Evolutionary conservation across 1,284 basidiomycete species (phyloP).

Genomic region (Meira nashicola): DNA sequence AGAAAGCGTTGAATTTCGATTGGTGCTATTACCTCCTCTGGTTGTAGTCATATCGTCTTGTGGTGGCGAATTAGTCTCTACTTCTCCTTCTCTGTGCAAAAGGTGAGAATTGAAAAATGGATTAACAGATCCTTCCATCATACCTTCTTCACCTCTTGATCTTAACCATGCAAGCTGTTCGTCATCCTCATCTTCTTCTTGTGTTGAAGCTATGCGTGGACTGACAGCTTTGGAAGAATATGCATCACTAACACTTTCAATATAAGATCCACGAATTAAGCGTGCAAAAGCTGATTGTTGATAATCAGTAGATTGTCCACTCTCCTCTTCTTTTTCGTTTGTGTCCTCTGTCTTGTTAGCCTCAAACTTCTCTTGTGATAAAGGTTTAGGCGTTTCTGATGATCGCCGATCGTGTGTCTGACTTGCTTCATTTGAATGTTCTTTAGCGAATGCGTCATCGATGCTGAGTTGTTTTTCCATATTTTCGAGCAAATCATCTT

Average conservation of each 20-base stretch:
- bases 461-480: not conserved
- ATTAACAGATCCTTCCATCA: not conserved
- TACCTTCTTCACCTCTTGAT: not conserved
- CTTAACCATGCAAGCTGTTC: not conserved
- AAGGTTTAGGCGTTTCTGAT: no score
- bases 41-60: constrained; percentile 7
- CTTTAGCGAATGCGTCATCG: not conserved
- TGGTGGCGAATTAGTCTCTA: not conserved
- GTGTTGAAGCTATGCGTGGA: constrained; percentile 1
- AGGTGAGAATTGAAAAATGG: no score
- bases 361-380: no score
- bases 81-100: not conserved
- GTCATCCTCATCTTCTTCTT: not conserved
- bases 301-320: not conserved
- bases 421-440: not conserved
- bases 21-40: not conserved
- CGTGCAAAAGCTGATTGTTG: constrained; percentile 3
- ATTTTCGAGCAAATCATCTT: not conserved
- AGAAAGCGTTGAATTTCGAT: constrained; percentile 1
- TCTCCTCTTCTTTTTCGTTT: no score
- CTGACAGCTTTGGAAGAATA: not conserved
- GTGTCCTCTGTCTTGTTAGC: no score
- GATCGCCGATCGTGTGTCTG: not conserved
- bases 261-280: constrained; percentile 12
- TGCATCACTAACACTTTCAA: constrained; percentile 9